Conservation (phyloP, 345 rosid genomes). For the Orychophragmus violaceus region DNA sequence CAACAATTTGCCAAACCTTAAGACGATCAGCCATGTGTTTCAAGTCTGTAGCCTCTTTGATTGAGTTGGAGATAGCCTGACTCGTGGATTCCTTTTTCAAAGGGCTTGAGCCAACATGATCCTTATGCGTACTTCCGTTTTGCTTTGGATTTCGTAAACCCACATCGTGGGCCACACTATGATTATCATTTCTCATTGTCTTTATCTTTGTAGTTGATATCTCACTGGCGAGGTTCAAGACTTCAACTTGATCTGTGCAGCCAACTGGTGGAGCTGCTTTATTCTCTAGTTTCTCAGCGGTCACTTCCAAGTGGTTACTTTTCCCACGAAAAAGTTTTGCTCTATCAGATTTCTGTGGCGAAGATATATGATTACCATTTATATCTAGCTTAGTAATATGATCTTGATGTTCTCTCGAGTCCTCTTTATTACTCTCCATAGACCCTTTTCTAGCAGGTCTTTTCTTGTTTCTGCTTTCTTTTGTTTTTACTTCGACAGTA, state of each 20-base stretch:
- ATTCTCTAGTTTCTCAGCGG: conserved; percentile 39
- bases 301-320: too few species aligned
- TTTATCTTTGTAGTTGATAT: conserved; percentile 37
- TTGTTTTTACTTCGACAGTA: conserved; percentile 34
- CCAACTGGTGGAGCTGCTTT: conserved; percentile 40
- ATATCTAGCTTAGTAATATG: conserved; percentile 34
- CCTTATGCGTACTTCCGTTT: conserved; percentile 50
- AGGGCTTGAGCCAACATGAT: conserved; percentile 58
- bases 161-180: conserved; percentile 32
- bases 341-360: conserved; percentile 27
- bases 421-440: conserved; percentile 39
- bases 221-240: conserved; percentile 34
- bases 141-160: conserved; percentile 37
- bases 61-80: conserved; percentile 59
- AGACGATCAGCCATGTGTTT: conserved; percentile 93
- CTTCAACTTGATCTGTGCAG: conserved; percentile 42
- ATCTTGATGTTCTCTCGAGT: conserved; percentile 29
- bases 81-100: conserved; percentile 57
- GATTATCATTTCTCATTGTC: conserved; percentile 37
- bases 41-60: conserved; percentile 89
- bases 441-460: conserved; percentile 33
- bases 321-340: conserved; percentile 31
- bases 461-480: conserved; percentile 44
- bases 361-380: conserved; percentile 30
- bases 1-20: conserved; percentile 48